Percentiles rank a stretch among this genome's conserved stretches.
Conservation (phyloP, 371 early-diverging fungal genomes). For the Rhizopus microsporus region DNA sequence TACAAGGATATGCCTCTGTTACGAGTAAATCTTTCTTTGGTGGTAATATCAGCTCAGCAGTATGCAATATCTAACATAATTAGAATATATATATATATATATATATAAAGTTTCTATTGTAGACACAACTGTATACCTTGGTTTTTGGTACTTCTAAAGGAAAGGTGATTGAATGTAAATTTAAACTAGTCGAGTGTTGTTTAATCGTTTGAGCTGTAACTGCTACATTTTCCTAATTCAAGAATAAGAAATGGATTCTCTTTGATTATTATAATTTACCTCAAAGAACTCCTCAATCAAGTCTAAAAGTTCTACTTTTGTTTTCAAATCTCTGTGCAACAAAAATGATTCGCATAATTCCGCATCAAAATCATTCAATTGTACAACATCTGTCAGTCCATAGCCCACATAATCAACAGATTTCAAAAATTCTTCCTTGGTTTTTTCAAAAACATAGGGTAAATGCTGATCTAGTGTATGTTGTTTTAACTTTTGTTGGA, state of each 20-base stretch:
- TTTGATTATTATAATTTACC: constrained; percentile 20
- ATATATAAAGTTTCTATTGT: not conserved
- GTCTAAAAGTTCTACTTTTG: constrained; percentile 49
- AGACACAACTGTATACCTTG: constrained; percentile 27
- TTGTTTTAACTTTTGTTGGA: constrained; percentile 45
- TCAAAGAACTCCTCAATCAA: constrained; percentile 56
- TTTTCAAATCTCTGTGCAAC: constrained; percentile 56
- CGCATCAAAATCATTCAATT: constrained; percentile 61
- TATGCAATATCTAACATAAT: constrained; percentile 47
- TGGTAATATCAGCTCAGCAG: constrained; percentile 57
- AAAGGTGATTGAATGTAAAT: constrained; percentile 45
- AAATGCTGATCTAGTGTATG: constrained; percentile 56
- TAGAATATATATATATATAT: not conserved
- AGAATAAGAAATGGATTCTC: not conserved
- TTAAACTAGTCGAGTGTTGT: constrained; percentile 28
- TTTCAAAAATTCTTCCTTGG: constrained; percentile 54
- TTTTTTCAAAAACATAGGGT: constrained; percentile 51
- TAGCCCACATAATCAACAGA: constrained; percentile 62
- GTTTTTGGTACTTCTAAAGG: constrained; percentile 55
- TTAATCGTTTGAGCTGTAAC: constrained; percentile 40
- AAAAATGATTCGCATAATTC: constrained; percentile 59
- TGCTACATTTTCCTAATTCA: constrained; percentile 34
- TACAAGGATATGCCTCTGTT: constrained; percentile 60
- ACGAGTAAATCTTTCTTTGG: constrained; percentile 48
- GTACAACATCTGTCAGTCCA: constrained; percentile 62